Evolutionary conservation across 2,329 filamentous ascomycete genomes (phyloP).

Genomic region (Stachybotrys chlorohalonatus): DNA sequence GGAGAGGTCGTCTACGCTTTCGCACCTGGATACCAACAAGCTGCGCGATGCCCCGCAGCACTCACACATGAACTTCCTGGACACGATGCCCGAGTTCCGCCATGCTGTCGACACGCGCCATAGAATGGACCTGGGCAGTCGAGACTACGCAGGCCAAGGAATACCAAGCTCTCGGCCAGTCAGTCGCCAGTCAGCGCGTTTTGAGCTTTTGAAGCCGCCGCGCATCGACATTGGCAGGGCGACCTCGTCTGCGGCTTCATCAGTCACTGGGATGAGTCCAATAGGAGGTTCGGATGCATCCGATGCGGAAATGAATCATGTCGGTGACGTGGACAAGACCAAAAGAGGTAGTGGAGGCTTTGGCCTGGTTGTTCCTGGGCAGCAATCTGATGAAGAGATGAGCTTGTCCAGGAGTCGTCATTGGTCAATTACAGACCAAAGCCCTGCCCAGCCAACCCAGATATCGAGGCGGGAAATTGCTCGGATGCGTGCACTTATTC

Average conservation of each 20-base stretch:
- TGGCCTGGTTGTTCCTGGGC: not conserved
- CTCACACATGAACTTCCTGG: constrained; percentile 36
- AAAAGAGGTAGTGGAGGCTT: not conserved
- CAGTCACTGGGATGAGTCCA: constrained; percentile 9
- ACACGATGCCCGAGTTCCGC: constrained; percentile 42
- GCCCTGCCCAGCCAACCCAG: constrained; percentile 21
- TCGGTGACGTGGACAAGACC: constrained; percentile 5
- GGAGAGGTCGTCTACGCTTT: constrained; percentile 23
- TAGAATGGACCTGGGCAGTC: constrained; percentile 9
- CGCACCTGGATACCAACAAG: constrained; percentile 22
- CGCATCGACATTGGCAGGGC: constrained; percentile 36
- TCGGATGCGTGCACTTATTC: constrained; percentile 65
- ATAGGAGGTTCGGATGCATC: constrained; percentile 24
- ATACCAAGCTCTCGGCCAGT: not conserved
- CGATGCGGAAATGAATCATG: constrained; percentile 26
- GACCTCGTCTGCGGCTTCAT: constrained; percentile 27
- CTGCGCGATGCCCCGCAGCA: constrained; percentile 19
- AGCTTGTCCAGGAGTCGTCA: constrained; percentile 23
- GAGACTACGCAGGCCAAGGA: not conserved
- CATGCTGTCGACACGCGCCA: constrained; percentile 18
- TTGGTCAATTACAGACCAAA: constrained; percentile 43
- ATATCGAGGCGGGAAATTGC: constrained; percentile 67
- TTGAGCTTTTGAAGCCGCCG: constrained; percentile 39
- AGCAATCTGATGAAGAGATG: not conserved
- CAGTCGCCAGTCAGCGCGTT: constrained; percentile 33